Base-by-base conservation (phyloP, 805 yeast species). In the Cyberlindnera euphorbiiphila region DNA sequence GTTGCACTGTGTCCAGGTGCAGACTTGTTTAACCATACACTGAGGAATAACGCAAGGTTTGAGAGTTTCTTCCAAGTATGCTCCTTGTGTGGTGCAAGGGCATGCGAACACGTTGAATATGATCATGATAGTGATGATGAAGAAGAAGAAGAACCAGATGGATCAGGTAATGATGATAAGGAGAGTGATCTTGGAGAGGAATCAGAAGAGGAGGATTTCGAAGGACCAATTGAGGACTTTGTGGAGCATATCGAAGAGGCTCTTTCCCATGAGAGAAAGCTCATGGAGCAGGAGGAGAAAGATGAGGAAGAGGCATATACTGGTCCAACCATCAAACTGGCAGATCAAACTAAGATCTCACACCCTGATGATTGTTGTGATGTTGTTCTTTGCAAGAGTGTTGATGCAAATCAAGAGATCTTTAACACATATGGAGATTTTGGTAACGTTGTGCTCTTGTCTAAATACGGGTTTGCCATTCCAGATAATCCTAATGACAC, bases 1-100 rank as follows among this genome's bases (percentile, higher is more conserved):
- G 67, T 81, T 21, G 86, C 85, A 0, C 63, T 91, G 34, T 95
- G 89, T 17, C 96, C 97, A 0, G 85, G 88, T 12, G 97, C 96
- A 0, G 96, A 89, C 60, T 63, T 91, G 24, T 86, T 88, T 62
- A 89, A 89, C 49, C 96, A 88, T 54, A 69, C 62, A 11, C 77
- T 59, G 2, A 52, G 61, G 6, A 88, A 85, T 43, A 68, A 74
- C 48, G 87, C 80, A 9, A 81, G 79, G 59, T 85, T 87, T 53
- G 83, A 76, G 41, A 64, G 79, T 4, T 43, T 69, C 4, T 71
- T 57, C 27, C 72, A 71, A 19, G 83, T 75, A 3, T 76, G 83
- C 51, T 64, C 49, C 8, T 44, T 52, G 13, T 77, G 83, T 53
- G 81, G 81, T 12, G 64, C 59, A 14, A 46, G 57, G 7, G 59